phyloP scores from a whole-genome alignment of 768 basidiomycete species.

The Leucocoprinus sp. region DNA sequence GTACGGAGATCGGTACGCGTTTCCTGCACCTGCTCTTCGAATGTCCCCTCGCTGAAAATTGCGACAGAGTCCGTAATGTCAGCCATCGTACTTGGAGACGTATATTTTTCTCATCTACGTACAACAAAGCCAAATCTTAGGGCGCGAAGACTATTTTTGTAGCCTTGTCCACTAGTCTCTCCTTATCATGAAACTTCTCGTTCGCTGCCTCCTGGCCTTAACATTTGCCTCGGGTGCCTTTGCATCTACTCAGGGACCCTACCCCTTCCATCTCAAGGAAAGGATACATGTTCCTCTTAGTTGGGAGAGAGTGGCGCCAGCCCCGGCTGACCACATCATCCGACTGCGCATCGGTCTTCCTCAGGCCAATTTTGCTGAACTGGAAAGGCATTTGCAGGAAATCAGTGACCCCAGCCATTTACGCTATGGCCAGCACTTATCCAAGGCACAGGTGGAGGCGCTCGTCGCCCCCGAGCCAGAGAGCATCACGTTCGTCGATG shows the following conservation, averaged over 20 bases:
- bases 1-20: background rate
- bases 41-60: conserved; percentile 83
- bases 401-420: conserved; percentile 49
- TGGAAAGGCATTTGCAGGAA: conserved; percentile 48
- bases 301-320: conserved; percentile 32
- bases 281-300: conserved; percentile 28
- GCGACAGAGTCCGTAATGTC: conserved; percentile 63
- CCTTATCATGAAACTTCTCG: conserved; percentile 10
- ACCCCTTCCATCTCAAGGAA: conserved; percentile 37
- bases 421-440: conserved; percentile 48
- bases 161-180: background rate
- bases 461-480: conserved; percentile 50
- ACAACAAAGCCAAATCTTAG: conserved; percentile 28
- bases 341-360: conserved; percentile 50
- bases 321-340: conserved; percentile 39
- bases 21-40: conserved; percentile 67
- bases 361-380: conserved; percentile 38
- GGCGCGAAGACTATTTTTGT: background rate
- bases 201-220: conserved; percentile 5
- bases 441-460: conserved; percentile 57
- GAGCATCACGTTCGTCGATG: conserved; percentile 44
- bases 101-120: conserved; percentile 22
- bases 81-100: conserved; percentile 42
- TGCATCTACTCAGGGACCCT: conserved; percentile 15
- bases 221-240: conserved; percentile 10